A percentile compares a stretch with the other conserved stretches of the same genome.
Evolutionary conservation across 108 stramenopile genomes (phyloP).

Genomic region (Pelagomonas calceolata): DNA sequence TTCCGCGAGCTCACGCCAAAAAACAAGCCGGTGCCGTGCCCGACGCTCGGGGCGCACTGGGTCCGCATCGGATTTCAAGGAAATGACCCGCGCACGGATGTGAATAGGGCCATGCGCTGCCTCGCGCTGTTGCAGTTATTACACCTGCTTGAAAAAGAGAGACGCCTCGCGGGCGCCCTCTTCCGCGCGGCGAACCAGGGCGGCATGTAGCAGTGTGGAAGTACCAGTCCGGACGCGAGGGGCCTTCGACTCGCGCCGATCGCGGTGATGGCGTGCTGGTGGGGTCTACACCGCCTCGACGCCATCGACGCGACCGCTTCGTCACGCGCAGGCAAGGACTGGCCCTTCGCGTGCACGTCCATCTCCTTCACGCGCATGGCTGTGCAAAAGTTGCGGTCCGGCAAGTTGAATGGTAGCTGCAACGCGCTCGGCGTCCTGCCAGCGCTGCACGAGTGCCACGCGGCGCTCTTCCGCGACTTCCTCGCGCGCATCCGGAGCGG

Average conservation of each 20-base stretch:
- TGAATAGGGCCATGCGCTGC: slow-evolving; percentile 30
- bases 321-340: not conserved
- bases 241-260: too few species aligned
- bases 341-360: not conserved
- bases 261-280: too few species aligned
- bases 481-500: not conserved
- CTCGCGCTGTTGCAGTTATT: slow-evolving; percentile 24
- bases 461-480: not conserved
- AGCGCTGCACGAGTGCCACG: not conserved
- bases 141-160: slow-evolving; percentile 9
- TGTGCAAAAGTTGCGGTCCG: not conserved
- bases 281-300: too few species aligned
- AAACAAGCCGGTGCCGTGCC: too few species aligned
- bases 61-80: slow-evolving; percentile 36
- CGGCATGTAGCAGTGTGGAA: too few species aligned
- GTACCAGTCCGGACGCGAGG: too few species aligned
- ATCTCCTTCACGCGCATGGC: not conserved
- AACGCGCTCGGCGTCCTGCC: not conserved
- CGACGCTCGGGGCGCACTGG: slow-evolving; percentile 20
- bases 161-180: not conserved
- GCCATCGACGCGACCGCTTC: too few species aligned
- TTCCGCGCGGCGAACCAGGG: too few species aligned
- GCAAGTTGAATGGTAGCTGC: not conserved
- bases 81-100: slow-evolving; percentile 33
- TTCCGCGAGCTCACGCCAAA: slow-evolving; percentile 9